Evolutionary conservation across 306 rosid species (phyloP), one percentile per base, ranked within the genome.

Genomic region (Cicer judaicum): DNA sequence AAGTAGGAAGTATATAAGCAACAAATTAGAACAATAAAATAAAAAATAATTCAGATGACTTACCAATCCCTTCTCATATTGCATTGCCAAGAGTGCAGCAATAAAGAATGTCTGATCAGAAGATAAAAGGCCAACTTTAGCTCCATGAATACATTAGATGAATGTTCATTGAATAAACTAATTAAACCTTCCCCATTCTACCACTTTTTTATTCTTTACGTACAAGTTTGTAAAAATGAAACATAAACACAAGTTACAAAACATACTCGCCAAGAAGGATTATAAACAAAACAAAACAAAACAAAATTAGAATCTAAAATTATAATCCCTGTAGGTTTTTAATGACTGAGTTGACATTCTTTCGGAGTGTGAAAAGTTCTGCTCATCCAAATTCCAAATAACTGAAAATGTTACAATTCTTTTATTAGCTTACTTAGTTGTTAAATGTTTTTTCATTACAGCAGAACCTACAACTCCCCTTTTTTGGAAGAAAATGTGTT

Each of bases 31-130:
- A 15, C 5, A 52, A 66, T 40, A 44, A 70, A 38, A 55, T 29
- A 24, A 71, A 67, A 76, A 43, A 50, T 61, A 76, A 46, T 64
- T 49, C 3, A 6, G 62, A 67, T 73, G 68, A 75, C 87, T 54
- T 88, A 94, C 99, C 97, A 92, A 73, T 83, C 86, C 97, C 77
- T 94, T 94, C 65, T 89, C 50, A 68, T 92, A 94, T 85, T 94
- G 99, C 99, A 94, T 94, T 54, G 97, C 97, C 90, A 94, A 82
- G 63, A 94, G 97, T 78, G 97, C 97, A 63, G 99, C 99, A 83
- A 94, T 94, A 82, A 94, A 94, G 86, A 94, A 94, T 78, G 99
- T 94, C 99, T 94, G 88, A 68, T 59, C 83, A 80, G 80, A 42
- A 71, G 80, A 87, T 74, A 65, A 60, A 81, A 62, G 53, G 36